Conservation (phyloP, 2,329 filamentous ascomycete species). For the Epichloe scottii region DNA sequence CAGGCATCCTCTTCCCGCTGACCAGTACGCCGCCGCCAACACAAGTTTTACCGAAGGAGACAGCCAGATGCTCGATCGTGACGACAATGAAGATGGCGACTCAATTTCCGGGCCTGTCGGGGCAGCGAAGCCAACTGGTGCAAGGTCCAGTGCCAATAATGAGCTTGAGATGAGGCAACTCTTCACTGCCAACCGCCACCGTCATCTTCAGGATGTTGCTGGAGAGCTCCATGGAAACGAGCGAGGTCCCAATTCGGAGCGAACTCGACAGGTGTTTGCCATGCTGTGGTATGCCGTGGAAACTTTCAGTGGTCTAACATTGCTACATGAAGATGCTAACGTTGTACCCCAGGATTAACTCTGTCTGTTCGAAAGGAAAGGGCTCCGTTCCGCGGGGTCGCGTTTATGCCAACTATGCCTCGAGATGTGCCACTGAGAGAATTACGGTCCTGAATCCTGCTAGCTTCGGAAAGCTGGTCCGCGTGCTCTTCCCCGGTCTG, state of each 20-base stretch:
- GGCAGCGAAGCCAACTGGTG: conserved; percentile 43
- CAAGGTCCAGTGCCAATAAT: conserved; percentile 63
- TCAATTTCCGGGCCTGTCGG: conserved; percentile 31
- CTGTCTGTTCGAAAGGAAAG: conserved; percentile 60
- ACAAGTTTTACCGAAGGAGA: conserved; percentile 45
- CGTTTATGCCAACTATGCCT: conserved; percentile 92
- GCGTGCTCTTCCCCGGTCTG: conserved; percentile 89
- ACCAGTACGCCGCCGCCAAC: conserved; percentile 35
- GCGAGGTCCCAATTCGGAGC: conserved; percentile 67
- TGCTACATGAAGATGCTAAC: conserved; percentile 2
- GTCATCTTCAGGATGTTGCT: conserved; percentile 58
- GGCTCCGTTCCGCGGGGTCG: conserved; percentile 83
- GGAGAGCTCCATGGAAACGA: conserved; percentile 67
- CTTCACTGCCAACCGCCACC: conserved; percentile 55
- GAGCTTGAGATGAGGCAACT: conserved; percentile 70
- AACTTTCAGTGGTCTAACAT: background rate
- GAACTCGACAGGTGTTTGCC: conserved; percentile 74
- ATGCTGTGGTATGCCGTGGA: conserved; percentile 62
- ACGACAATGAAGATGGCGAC: conserved; percentile 45
- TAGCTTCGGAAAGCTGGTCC: conserved; percentile 93
- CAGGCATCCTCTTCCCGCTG: conserved; percentile 40
- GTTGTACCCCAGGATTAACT: conserved; percentile 47
- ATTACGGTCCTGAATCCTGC: conserved; percentile 94
- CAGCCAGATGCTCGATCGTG: conserved; percentile 47
- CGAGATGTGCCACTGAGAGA: conserved; percentile 80